These are phyloP conservation scores for Hura crepitans DNA, from an alignment of 441 rosid genomes.

Conservation along the genomic window DNA sequence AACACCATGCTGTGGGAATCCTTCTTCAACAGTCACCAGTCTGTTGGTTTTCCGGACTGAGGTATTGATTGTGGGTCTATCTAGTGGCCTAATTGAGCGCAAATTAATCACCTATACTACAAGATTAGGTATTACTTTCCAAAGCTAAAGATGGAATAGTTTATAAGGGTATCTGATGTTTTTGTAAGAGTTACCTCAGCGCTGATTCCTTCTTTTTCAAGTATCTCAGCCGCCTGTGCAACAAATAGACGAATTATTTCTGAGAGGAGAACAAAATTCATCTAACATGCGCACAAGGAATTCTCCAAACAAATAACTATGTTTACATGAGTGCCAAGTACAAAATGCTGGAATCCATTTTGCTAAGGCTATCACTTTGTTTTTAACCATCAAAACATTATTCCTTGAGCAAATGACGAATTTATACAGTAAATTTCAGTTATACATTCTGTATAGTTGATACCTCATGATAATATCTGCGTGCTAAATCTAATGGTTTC, in stretches of 20 bases:
- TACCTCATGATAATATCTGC: neutral
- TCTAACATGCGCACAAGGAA: neutral
- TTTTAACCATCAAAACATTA: neutral
- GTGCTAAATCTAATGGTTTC: slow-evolving; percentile 11
- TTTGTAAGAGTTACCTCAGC: slow-evolving; percentile 58
- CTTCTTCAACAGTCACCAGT: slow-evolving; percentile 93
- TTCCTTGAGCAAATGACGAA: neutral
- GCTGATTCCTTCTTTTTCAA: slow-evolving; percentile 84
- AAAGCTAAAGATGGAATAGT: neutral
- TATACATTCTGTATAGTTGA: neutral
- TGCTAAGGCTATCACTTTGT: neutral
- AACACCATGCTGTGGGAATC: slow-evolving; percentile 94
- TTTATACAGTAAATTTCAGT: neutral
- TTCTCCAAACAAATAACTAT: slow-evolving; percentile 1
- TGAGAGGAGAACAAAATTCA: neutral
- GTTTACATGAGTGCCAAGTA: neutral
- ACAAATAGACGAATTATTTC: slow-evolving; percentile 10
- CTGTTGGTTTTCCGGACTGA: slow-evolving; percentile 95
- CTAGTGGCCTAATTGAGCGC: slow-evolving; percentile 90
- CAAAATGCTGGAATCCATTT: neutral
- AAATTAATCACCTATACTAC: slow-evolving; percentile 70
- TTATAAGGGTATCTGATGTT: neutral
- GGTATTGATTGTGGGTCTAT: slow-evolving; percentile 75
- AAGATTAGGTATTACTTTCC: neutral
- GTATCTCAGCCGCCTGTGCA: slow-evolving; percentile 85